Evolutionary conservation across 1,284 basidiomycete species (phyloP), one percentile per base, ranked within the genome.

Genomic region (Naganishia sp.): DNA sequence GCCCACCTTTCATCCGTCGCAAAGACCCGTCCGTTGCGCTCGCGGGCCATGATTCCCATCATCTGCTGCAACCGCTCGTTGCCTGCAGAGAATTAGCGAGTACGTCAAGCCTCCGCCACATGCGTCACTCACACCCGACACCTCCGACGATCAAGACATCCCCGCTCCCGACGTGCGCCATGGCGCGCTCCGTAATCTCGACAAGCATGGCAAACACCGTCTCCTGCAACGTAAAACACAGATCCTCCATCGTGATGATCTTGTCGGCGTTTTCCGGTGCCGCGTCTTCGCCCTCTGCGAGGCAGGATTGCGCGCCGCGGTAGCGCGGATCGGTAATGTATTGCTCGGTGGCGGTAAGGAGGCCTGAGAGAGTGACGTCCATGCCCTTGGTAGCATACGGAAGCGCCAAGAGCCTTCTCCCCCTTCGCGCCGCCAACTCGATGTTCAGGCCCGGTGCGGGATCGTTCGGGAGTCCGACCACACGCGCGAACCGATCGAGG

Each of bases 331-430:
- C 90, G 61, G 79, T 73, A 1, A 91, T 97, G 74, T 94, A 95
- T 0, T 89, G 87, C 81, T 98, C 96, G 6, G 88, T 86, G 3
- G 91, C 88, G 10, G 90, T 90, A 48, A 99, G 82, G 65, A 99
- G 90, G 1, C 96, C 96, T 4, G 94, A 95, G 63, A 99, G 83
- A 70, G 92, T 92, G 69, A 99, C 83, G 77, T 99, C 96, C 96
- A 99, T 99, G 21, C 96, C 96, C 78, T 99, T 99, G 0, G 95
- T 99, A 0, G 94, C 86, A 77, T 99, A 99, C 6, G 96, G 95
- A 55, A 99, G 82, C 0, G 88, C 81, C 0, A 98, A 78, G 1
- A 99, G 81, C 43, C 88, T 86, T 72, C 77, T 79, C 0, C 83
- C 83, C 91, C 86, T 88, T 79, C 91, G 94, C 0, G 96, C 95